Conservation (phyloP, 2,329 filamentous ascomycete species). For the Aspergillus udagawae region DNA sequence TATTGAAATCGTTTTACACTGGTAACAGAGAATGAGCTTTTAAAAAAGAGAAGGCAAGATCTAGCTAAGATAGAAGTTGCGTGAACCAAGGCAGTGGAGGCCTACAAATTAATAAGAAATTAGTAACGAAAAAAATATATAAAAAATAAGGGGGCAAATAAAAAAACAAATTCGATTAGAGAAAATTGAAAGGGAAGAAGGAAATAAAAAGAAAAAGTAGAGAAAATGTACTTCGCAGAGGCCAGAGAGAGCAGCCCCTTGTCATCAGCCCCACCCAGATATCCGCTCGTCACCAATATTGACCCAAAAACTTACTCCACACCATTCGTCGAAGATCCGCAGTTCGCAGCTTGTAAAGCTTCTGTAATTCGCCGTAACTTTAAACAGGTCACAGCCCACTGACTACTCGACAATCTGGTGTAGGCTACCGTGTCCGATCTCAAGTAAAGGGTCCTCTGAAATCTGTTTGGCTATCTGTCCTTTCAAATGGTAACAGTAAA, state of each 20-base stretch:
- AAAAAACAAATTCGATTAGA: neutral
- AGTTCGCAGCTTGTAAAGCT: constrained; percentile 27
- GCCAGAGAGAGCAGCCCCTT: constrained; percentile 19
- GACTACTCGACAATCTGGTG: constrained; percentile 19
- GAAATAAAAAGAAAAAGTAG: neutral
- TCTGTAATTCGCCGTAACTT: constrained; percentile 30
- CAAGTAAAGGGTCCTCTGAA: constrained; percentile 1
- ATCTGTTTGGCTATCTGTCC: constrained; percentile 1
- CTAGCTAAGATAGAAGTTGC: neutral
- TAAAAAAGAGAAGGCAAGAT: neutral
- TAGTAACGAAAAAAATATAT: neutral
- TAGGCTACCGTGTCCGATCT: constrained; percentile 5
- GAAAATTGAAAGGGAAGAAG: neutral
- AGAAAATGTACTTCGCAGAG: neutral
- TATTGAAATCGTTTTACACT: neutral
- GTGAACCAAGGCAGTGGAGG: neutral
- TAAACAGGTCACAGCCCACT: constrained; percentile 16
- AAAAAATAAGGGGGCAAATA: neutral
- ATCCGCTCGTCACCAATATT: constrained; percentile 23
- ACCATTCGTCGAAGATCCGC: constrained; percentile 25
- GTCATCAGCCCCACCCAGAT: constrained; percentile 21
- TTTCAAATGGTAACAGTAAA: constrained; percentile 6
- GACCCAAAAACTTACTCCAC: constrained; percentile 23
- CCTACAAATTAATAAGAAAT: no score
- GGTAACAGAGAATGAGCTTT: neutral